Percentiles rank a stretch among this genome's conserved stretches.
Conservation (phyloP, 768 basidiomycete species). For the Russula abietina region DNA sequence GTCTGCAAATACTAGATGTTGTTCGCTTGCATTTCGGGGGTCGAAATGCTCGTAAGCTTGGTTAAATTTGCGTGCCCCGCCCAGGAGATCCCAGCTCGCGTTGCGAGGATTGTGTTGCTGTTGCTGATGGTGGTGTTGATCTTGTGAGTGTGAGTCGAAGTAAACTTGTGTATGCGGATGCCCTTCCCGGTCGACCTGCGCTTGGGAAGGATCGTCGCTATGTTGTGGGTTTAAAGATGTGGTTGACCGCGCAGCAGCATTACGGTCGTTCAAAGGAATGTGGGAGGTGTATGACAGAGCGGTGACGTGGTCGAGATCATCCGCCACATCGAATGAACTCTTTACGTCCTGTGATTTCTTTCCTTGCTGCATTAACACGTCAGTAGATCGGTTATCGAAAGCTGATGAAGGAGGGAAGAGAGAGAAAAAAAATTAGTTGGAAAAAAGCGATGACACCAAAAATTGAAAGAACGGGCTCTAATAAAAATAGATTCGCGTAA, state of each 20-base stretch:
- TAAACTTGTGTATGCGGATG: neutral
- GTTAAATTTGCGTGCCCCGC: slow-evolving; percentile 47
- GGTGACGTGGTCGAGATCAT: slow-evolving; percentile 11
- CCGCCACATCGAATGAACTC: neutral
- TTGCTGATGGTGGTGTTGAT: no score
- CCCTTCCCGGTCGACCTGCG: slow-evolving; percentile 6
- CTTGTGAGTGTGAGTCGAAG: neutral
- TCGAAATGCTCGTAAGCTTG: slow-evolving; percentile 55
- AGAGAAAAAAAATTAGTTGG: neutral
- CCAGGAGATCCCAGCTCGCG: slow-evolving; percentile 47
- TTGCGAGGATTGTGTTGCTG: slow-evolving; percentile 9
- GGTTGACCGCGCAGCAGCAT: neutral
- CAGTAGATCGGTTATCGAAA: neutral
- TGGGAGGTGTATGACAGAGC: slow-evolving; percentile 16
- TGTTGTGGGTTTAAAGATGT: neutral
- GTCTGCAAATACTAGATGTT: slow-evolving; percentile 51
- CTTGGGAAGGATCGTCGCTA: neutral
- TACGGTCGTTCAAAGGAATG: slow-evolving; percentile 10
- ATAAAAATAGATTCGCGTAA: neutral
- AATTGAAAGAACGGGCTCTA: no score
- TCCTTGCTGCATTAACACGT: neutral
- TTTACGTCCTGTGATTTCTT: slow-evolving; percentile 1
- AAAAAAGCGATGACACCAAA: neutral
- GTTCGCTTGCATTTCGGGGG: slow-evolving; percentile 44
- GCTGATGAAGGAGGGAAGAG: slow-evolving; percentile 6